Conservation (phyloP, 2,329 filamentous ascomycete species). For the Pseudocercospora pini-densiflorae region DNA sequence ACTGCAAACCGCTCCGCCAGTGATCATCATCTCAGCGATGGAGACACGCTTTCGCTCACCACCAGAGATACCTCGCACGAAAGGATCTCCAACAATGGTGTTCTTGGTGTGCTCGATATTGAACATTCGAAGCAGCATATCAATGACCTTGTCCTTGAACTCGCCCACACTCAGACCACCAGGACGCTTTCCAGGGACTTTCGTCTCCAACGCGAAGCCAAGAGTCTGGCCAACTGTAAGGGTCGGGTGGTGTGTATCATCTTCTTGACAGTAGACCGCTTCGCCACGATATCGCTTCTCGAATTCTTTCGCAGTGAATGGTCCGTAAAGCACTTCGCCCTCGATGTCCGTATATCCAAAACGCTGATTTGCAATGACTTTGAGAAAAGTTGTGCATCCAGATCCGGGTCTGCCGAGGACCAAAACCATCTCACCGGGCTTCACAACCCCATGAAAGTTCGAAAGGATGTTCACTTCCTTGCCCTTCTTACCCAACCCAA, state of each 20-base stretch:
- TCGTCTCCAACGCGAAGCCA: slow-evolving; percentile 81
- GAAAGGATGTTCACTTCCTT: slow-evolving; percentile 75
- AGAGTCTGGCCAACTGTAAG: slow-evolving; percentile 88
- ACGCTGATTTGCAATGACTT: slow-evolving; percentile 59
- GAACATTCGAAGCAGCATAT: slow-evolving; percentile 84
- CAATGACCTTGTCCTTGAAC: slow-evolving; percentile 77
- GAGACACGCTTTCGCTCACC: slow-evolving; percentile 56
- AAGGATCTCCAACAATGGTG: slow-evolving; percentile 82
- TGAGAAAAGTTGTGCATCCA: slow-evolving; percentile 60
- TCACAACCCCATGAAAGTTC: slow-evolving; percentile 67
- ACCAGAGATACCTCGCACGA: slow-evolving; percentile 72
- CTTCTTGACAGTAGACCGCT: slow-evolving; percentile 83
- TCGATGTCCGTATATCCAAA: slow-evolving; percentile 64
- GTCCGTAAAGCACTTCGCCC: slow-evolving; percentile 71
- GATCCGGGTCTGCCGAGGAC: slow-evolving; percentile 76
- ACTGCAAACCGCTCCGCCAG: slow-evolving; percentile 42
- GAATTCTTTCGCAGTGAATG: slow-evolving; percentile 69
- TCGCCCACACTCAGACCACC: slow-evolving; percentile 44
- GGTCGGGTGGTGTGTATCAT: slow-evolving; percentile 83
- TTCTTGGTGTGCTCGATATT: slow-evolving; percentile 87
- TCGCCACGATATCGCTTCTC: slow-evolving; percentile 75
- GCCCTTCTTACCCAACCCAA: slow-evolving; percentile 70
- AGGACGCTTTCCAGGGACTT: slow-evolving; percentile 75
- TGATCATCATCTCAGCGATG: slow-evolving; percentile 56
- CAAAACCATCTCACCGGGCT: slow-evolving; percentile 86